Evolutionary conservation across 345 rosid genomes (phyloP).

Genomic region (Luvunga scandens): DNA sequence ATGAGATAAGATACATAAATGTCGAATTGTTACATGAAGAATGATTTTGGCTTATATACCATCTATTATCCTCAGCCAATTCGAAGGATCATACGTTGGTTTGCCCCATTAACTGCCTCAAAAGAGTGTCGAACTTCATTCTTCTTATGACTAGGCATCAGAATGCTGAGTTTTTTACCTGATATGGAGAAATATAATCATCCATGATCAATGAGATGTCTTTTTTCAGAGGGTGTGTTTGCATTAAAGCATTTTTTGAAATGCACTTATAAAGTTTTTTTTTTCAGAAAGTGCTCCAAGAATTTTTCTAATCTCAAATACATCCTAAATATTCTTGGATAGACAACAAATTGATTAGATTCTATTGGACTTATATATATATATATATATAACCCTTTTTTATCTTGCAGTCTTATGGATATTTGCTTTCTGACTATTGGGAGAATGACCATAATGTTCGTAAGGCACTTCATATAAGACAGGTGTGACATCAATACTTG

Average conservation of each 20-base stretch:
- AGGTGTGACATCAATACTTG: conserved; percentile 28
- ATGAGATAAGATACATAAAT: neutral
- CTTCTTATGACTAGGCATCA: too few relatives aligned
- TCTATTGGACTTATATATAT: too few relatives aligned
- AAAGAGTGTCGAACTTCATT: too few relatives aligned
- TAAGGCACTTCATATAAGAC: conserved; percentile 33
- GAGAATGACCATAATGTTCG: conserved; percentile 31
- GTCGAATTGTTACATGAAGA: neutral
- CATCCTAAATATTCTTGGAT: neutral
- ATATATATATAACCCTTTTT: neutral
- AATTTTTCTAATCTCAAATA: too few relatives aligned
- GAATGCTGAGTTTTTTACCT: too few relatives aligned
- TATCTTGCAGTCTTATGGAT: conserved; percentile 27
- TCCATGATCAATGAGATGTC: too few relatives aligned
- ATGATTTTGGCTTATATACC: neutral
- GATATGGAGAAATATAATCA: too few relatives aligned
- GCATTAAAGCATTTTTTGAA: neutral
- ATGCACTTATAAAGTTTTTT: too few relatives aligned
- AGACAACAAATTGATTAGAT: neutral
- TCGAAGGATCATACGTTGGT: neutral
- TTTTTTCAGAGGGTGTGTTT: too few relatives aligned
- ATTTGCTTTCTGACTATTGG: conserved; percentile 37
- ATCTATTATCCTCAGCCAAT: neutral
- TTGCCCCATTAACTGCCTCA: neutral
- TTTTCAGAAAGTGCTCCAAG: too few relatives aligned